Evolutionary conservation across 129 eudicot species (phyloP), one percentile per base, ranked within the genome.

Genomic region (Tagetes patula): DNA sequence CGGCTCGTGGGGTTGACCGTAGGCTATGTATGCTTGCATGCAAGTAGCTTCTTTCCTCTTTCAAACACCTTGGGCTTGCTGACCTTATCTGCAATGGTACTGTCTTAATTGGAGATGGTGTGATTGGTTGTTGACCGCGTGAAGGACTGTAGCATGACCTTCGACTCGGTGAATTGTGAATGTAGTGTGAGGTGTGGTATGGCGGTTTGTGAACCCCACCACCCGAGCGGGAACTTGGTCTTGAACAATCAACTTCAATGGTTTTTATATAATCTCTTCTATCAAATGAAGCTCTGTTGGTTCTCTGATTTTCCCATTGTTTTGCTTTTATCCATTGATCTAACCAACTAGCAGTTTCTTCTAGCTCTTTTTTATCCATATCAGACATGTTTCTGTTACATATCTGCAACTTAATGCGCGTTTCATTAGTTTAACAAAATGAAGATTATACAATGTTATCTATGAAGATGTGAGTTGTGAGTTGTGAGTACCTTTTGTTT

Each of bases 1-100:
- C 67, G 48, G 40, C 67, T 13, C 83, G 87, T 36, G 82, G 85
- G 8, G 84, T 79, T 30, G 84, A 85, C 54, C 84, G 82, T 71
- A 92, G 55, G 80, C 54, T 80, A 7, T 92, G 98, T 9, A 91
- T 90, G 78, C 80, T 94, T 71, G 91, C 80, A 33, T 88, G 81
- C 50, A 96, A 85, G 81, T 90, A 82, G 81, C 86, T 85, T 77
- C 76, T 83, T 7, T 84, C 88, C 67, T 86, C 92, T 69, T 61
- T 84, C 67, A 68, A 62, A 77, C 82, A 67, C 5, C 90, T 70
- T 8, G 98, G 98, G 72, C 96, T 89, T 65, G 90, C 83, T 8
- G 98, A 78, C 11, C 91, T 82, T 37, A 85, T 80, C 41, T 87
- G 95, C 39, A 85, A 34, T 0, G 89, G 75, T 36, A 71, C 69